Percentiles rank a stretch among this genome's conserved stretches.
Evolutionary conservation across 441 rosid species (phyloP).

Genomic region (Capsella rubella): DNA sequence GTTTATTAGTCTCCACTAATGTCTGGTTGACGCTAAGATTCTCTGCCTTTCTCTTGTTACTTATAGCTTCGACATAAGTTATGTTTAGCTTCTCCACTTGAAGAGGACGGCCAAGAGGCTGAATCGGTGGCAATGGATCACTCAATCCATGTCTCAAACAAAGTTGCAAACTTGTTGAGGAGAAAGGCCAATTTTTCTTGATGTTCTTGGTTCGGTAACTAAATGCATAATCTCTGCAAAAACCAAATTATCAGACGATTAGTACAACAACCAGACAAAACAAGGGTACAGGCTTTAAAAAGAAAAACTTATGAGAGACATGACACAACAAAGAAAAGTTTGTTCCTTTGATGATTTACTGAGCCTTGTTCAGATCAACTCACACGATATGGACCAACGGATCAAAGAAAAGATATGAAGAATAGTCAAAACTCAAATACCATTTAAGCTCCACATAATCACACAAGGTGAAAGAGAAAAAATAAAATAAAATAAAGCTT

Average conservation of each 20-base stretch:
- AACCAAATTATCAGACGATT: slow-evolving; percentile 18
- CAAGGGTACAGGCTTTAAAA: slow-evolving; percentile 28
- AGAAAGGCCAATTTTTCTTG: slow-evolving; percentile 93
- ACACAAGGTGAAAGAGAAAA: neutral
- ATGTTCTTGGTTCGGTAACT: slow-evolving; percentile 74
- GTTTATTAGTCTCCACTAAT: slow-evolving; percentile 29
- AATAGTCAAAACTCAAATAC: slow-evolving; percentile 27
- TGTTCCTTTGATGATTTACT: slow-evolving; percentile 33
- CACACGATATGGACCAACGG: slow-evolving; percentile 40
- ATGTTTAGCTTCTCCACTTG: slow-evolving; percentile 40
- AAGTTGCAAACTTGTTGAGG: slow-evolving; percentile 73
- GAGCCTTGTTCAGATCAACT: slow-evolving; percentile 29
- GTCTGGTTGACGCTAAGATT: slow-evolving; percentile 20
- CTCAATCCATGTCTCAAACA: slow-evolving; percentile 84
- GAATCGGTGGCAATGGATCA: slow-evolving; percentile 88
- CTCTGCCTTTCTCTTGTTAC: slow-evolving; percentile 27
- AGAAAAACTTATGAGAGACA: slow-evolving; percentile 25
- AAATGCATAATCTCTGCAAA: slow-evolving; percentile 88
- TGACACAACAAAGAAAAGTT: slow-evolving; percentile 30
- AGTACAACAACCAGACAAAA: slow-evolving; percentile 30
- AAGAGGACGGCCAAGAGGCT: slow-evolving; percentile 61
- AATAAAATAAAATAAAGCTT: neutral
- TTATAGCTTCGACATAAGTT: slow-evolving; percentile 50
- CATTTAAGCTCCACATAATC: slow-evolving; percentile 23
- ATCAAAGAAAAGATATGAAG: slow-evolving; percentile 26